A percentile compares a stretch with the other conserved stretches of the same genome.
These are phyloP conservation scores for Cyanophora paradoxa DNA, from an alignment of 78 protist genomes.

Conservation along the genomic window DNA sequence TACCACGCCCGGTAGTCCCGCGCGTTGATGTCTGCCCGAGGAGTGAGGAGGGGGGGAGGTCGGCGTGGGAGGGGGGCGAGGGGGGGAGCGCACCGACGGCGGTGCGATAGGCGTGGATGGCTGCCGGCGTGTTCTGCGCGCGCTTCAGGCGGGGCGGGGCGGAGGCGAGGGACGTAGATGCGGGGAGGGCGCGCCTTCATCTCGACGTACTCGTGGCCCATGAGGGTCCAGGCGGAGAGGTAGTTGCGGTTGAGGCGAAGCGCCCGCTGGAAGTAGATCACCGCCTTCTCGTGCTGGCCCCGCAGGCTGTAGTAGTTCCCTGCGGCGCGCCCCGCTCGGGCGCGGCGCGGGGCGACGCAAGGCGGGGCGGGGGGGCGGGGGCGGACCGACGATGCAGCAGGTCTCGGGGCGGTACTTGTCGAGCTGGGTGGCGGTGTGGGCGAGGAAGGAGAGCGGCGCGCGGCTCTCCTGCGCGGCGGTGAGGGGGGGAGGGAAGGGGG, in stretches of 20 bases:
- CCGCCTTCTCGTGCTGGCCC: constrained; percentile 81
- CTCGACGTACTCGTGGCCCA: constrained; percentile 93
- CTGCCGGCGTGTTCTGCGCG: constrained; percentile 74
- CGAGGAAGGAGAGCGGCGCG: constrained; percentile 24
- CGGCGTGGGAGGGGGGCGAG: too few relatives aligned
- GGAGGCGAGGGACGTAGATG: too few relatives aligned
- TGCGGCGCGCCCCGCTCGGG: too few relatives aligned
- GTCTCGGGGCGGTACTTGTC: constrained; percentile 87
- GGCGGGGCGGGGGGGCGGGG: background rate
- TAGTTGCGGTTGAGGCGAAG: constrained; percentile 33
- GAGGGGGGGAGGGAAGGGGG: constrained; percentile 40
- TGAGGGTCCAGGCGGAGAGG: constrained; percentile 88
- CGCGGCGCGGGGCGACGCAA: too few relatives aligned
- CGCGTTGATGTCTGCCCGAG: constrained; percentile 66
- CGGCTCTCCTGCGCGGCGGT: constrained; percentile 14
- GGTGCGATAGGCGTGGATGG: constrained; percentile 89
- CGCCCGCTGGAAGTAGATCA: constrained; percentile 88
- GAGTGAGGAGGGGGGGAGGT: too few relatives aligned
- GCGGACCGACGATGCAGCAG: constrained; percentile 70
- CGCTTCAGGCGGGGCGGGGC: too few relatives aligned
- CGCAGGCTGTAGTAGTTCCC: constrained; percentile 81
- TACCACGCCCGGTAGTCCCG: constrained; percentile 95
- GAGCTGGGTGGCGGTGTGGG: constrained; percentile 6
- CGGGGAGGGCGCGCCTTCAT: too few relatives aligned
- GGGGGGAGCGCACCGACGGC: too few relatives aligned